Percentiles rank a stretch among this genome's conserved stretches.
Evolutionary conservation across 164 flowering plant species (phyloP).

Genomic region (Warburgia ugandensis): DNA sequence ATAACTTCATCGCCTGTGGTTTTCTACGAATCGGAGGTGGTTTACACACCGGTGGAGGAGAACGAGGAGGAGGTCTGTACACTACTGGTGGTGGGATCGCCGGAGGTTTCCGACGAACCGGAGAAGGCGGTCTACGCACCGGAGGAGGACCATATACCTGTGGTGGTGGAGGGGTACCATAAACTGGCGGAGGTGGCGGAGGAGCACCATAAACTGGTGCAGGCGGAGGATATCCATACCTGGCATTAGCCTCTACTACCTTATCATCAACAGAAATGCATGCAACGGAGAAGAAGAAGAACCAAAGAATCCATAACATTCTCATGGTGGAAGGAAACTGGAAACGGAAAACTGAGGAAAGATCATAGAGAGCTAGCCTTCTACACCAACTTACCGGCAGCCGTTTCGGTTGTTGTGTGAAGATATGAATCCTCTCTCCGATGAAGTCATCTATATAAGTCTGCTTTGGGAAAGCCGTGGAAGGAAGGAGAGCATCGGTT

Average conservation of each 20-base stretch:
- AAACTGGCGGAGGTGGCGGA: constrained; percentile 4
- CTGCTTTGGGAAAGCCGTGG: too few species aligned
- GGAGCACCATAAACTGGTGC: constrained; percentile 8
- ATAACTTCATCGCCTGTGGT: too few species aligned
- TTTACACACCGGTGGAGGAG: constrained; percentile 5
- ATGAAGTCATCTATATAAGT: too few species aligned
- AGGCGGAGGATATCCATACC: constrained; percentile 7
- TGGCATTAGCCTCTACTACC: background rate
- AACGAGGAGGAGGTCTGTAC: constrained; percentile 1
- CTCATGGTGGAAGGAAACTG: background rate
- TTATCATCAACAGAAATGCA: constrained; percentile 1
- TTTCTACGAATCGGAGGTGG: too few species aligned
- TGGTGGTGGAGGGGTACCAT: constrained; percentile 4
- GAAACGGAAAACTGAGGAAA: too few species aligned
- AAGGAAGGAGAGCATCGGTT: too few species aligned
- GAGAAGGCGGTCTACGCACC: constrained; percentile 9
- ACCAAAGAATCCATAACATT: background rate
- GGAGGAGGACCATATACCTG: background rate
- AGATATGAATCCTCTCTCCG: too few species aligned
- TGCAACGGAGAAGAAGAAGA: background rate
- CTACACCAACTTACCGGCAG: too few species aligned
- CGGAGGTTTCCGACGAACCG: constrained; percentile 3
- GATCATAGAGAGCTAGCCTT: too few species aligned
- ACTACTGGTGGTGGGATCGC: constrained; percentile 6
- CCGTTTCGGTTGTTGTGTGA: too few species aligned